Percentiles rank a stretch among this genome's conserved stretches.
Evolutionary conservation across 2,329 filamentous ascomycete species (phyloP).

Genomic region (Cercospora janseana): DNA sequence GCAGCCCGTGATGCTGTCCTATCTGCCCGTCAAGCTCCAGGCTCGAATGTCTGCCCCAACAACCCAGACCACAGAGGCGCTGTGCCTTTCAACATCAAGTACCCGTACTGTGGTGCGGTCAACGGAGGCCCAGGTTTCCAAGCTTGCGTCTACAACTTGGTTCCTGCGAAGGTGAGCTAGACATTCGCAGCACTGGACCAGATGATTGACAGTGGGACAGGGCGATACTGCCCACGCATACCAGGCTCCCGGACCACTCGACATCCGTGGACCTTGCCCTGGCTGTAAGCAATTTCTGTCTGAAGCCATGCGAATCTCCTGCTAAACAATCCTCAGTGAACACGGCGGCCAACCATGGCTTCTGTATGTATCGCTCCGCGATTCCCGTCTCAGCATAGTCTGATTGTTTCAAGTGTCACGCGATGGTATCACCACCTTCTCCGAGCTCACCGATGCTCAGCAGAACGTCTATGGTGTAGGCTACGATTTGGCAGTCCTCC

Average conservation of each 20-base stretch:
- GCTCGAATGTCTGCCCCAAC: slow-evolving; percentile 38
- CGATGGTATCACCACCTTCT: slow-evolving; percentile 43
- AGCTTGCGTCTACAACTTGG: slow-evolving; percentile 39
- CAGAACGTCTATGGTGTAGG: slow-evolving; percentile 50
- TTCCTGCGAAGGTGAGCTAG: slow-evolving; percentile 38
- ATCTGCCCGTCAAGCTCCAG: slow-evolving; percentile 30
- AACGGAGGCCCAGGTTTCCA: slow-evolving; percentile 44
- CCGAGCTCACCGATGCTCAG: slow-evolving; percentile 46
- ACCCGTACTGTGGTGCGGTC: slow-evolving; percentile 41
- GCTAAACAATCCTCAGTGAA: slow-evolving; percentile 28
- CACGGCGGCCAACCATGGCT: slow-evolving; percentile 43
- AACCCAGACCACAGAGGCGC: slow-evolving; percentile 43
- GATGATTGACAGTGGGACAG: slow-evolving; percentile 18
- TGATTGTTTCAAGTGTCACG: slow-evolving; percentile 21
- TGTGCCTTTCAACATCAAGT: slow-evolving; percentile 37
- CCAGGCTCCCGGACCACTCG: slow-evolving; percentile 38
- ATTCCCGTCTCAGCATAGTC: neutral
- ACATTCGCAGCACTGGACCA: too few species aligned
- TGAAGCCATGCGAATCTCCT: neutral
- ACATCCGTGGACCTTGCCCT: slow-evolving; percentile 42
- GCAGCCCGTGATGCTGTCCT: slow-evolving; percentile 37
- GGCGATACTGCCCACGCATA: slow-evolving; percentile 44
- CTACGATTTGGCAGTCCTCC: slow-evolving; percentile 43
- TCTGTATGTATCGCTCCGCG: slow-evolving; percentile 21
- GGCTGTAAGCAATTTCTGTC: neutral